Conservation (phyloP, 1,284 basidiomycete species). For the Ganoderma resinaceum region DNA sequence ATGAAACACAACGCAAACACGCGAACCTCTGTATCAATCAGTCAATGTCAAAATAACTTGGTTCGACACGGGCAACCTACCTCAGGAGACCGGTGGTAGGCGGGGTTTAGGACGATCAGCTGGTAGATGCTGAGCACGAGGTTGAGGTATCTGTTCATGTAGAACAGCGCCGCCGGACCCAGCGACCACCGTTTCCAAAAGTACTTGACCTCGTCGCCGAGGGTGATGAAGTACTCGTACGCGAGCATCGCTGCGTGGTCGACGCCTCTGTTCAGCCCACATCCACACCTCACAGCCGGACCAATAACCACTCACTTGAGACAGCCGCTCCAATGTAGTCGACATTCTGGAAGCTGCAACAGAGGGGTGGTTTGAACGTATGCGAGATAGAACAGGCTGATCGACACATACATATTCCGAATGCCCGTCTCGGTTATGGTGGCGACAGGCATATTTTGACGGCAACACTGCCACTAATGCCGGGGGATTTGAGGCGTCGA, state of each 20-base stretch:
- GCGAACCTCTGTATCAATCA: background rate
- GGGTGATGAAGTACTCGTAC: constrained; percentile 9
- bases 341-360: background rate
- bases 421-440: background rate
- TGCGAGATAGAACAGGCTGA: background rate
- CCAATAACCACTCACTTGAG: background rate
- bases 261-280: background rate
- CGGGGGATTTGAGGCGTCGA: background rate
- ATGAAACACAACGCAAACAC: background rate
- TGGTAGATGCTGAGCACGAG: background rate
- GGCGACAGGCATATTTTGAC: background rate
- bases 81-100: constrained; percentile 1
- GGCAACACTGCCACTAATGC: background rate
- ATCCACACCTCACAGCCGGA: background rate
- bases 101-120: background rate
- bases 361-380: background rate
- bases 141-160: constrained; percentile 7
- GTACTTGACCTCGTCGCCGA: constrained; percentile 1
- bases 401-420: background rate
- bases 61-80: background rate
- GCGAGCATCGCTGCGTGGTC: background rate
- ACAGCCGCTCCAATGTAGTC: background rate
- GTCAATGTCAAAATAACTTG: background rate
- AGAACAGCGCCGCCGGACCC: constrained; percentile 6
- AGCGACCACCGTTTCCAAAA: constrained; percentile 4